phyloP scores from a whole-genome alignment of 2,329 filamentous ascomycete genomes.

The Alternaria incomplexa region DNA sequence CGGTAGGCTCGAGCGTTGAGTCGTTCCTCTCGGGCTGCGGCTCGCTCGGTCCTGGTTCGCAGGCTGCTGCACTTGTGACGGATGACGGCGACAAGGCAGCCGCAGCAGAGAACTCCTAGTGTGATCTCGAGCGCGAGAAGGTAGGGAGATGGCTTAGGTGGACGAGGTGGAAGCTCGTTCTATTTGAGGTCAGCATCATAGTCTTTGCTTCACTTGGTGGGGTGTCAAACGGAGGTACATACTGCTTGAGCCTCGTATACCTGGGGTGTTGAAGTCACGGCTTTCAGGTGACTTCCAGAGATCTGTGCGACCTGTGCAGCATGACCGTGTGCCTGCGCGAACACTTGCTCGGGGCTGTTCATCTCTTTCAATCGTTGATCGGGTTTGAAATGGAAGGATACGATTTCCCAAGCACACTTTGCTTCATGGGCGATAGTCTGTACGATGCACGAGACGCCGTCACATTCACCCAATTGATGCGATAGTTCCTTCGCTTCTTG shows the following conservation, averaged over 20 bases:
- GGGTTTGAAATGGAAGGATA: slow-evolving; percentile 39
- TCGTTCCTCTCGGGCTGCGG: slow-evolving; percentile 62
- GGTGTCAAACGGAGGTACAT: neutral
- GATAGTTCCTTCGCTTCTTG: slow-evolving; percentile 42
- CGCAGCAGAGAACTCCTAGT: slow-evolving; percentile 52
- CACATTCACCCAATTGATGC: slow-evolving; percentile 51
- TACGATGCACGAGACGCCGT: slow-evolving; percentile 52
- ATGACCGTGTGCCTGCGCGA: slow-evolving; percentile 23
- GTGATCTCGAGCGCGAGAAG: slow-evolving; percentile 54
- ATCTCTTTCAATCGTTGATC: slow-evolving; percentile 25
- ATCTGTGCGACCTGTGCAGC: slow-evolving; percentile 24
- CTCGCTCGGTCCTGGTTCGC: slow-evolving; percentile 59
- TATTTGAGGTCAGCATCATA: neutral
- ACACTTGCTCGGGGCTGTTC: slow-evolving; percentile 32
- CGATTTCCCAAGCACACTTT: slow-evolving; percentile 40
- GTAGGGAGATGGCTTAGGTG: slow-evolving; percentile 36
- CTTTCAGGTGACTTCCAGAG: slow-evolving; percentile 21
- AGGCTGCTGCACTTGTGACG: slow-evolving; percentile 57
- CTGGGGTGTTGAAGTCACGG: slow-evolving; percentile 15
- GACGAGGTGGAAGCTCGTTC: slow-evolving; percentile 29
- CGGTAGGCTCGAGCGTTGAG: slow-evolving; percentile 59
- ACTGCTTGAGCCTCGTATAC: slow-evolving; percentile 21
- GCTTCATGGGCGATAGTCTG: slow-evolving; percentile 48
- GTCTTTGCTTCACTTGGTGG: neutral
- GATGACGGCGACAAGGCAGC: slow-evolving; percentile 53